These are phyloP conservation scores for Basipetospora chlamydospora DNA, from an alignment of 2,329 filamentous ascomycete species.

Conservation along the genomic window DNA sequence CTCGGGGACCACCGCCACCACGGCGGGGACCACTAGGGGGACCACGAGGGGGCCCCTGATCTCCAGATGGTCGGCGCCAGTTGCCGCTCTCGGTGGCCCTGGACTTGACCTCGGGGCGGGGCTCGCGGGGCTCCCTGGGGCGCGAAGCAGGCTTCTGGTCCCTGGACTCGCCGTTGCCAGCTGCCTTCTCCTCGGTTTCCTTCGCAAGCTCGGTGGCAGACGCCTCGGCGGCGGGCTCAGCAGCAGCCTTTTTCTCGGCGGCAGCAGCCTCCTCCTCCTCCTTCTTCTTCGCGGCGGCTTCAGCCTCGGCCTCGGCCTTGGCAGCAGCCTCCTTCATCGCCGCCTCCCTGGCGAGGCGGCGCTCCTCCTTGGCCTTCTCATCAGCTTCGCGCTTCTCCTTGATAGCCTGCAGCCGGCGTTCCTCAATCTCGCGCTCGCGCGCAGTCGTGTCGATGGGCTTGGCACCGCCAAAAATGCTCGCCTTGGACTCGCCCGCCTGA, in stretches of 20 bases:
- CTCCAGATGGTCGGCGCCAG: slow-evolving; percentile 41
- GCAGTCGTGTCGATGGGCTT: slow-evolving; percentile 87
- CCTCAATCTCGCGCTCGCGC: slow-evolving; percentile 78
- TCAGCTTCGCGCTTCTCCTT: slow-evolving; percentile 78
- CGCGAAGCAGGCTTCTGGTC: slow-evolving; percentile 33
- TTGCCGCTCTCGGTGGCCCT: slow-evolving; percentile 43
- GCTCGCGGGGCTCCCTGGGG: slow-evolving; percentile 24
- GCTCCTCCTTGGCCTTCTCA: slow-evolving; percentile 70
- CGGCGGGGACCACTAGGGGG: slow-evolving; percentile 25
- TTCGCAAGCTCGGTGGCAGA: slow-evolving; percentile 15
- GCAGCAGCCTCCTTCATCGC: slow-evolving; percentile 43
- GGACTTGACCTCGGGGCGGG: slow-evolving; percentile 33
- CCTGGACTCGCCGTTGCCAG: slow-evolving; percentile 9
- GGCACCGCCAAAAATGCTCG: slow-evolving; percentile 86
- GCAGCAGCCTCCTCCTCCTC: slow-evolving; percentile 15
- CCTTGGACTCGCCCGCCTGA: slow-evolving; percentile 58
- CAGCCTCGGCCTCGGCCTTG: slow-evolving; percentile 23
- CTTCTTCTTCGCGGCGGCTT: slow-evolving; percentile 13
- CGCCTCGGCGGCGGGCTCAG: slow-evolving; percentile 14
- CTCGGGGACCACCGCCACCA: slow-evolving; percentile 25
- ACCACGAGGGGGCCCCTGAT: slow-evolving; percentile 30
- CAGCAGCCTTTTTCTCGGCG: slow-evolving; percentile 11
- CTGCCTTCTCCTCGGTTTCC: slow-evolving; percentile 9
- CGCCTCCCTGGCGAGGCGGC: slow-evolving; percentile 48
- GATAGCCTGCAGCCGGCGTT: slow-evolving; percentile 61